Percentiles rank a stretch among this genome's conserved stretches.
Evolutionary conservation across 305 asterid species (phyloP).

Genomic region (Fraxinus greggii): DNA sequence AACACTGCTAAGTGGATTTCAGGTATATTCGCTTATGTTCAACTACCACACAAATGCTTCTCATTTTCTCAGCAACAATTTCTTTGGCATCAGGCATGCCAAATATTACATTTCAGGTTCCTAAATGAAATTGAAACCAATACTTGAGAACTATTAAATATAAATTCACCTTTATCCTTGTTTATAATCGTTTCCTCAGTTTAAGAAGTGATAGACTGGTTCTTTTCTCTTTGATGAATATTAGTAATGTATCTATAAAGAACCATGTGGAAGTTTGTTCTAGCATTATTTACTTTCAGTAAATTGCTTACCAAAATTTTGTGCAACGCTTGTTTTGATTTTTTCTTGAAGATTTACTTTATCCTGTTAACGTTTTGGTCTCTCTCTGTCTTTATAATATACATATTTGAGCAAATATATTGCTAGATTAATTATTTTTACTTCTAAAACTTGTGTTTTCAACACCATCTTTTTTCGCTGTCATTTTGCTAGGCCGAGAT

Average conservation of each 20-base stretch:
- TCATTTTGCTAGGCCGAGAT: slow-evolving; percentile 70
- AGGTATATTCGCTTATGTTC: slow-evolving; percentile 46
- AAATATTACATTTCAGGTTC: slow-evolving; percentile 10
- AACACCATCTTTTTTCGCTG: slow-evolving; percentile 18
- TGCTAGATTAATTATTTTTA: background rate
- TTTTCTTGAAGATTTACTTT: background rate
- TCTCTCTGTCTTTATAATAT: background rate
- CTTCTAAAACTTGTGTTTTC: slow-evolving; percentile 18
- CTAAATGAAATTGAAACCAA: background rate
- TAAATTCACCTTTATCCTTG: background rate
- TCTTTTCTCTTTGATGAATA: background rate
- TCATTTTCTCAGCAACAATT: slow-evolving; percentile 13
- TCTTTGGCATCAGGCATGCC: slow-evolving; percentile 7
- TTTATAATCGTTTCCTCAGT: slow-evolving; percentile 2
- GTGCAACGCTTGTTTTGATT: background rate
- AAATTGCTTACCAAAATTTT: background rate
- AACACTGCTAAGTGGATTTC: slow-evolving; percentile 89
- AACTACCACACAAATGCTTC: slow-evolving; percentile 6
- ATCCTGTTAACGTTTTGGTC: background rate
- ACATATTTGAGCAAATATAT: background rate
- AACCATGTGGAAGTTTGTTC: background rate
- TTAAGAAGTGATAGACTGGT: background rate
- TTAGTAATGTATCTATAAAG: background rate
- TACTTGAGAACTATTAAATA: slow-evolving; percentile 6
- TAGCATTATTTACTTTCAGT: background rate